A percentile compares a stretch with the other conserved stretches of the same genome.
These are phyloP conservation scores for Nemania sp. DNA, from an alignment of 2,329 filamentous ascomycete genomes.

Conservation along the genomic window DNA sequence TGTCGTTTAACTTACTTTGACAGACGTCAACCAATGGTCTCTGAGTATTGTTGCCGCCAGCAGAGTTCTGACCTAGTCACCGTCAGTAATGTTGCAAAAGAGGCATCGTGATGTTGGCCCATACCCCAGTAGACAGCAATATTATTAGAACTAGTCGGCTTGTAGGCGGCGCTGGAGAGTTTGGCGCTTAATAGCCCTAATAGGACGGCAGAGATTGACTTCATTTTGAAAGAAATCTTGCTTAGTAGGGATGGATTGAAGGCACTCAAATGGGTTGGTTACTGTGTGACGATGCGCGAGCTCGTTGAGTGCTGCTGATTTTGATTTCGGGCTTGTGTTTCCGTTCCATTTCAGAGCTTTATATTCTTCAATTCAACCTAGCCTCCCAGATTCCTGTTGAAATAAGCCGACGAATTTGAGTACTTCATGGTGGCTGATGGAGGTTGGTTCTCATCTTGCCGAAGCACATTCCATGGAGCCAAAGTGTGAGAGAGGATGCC, in stretches of 20 bases:
- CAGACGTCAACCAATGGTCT: slow-evolving; percentile 35
- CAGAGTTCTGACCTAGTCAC: slow-evolving; percentile 61
- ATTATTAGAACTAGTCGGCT: slow-evolving; percentile 48
- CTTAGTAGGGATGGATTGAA: no score
- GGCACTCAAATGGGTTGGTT: neutral
- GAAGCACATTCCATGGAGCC: neutral
- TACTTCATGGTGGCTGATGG: neutral
- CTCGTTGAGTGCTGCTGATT: neutral
- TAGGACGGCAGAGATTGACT: neutral
- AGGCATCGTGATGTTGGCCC: no score
- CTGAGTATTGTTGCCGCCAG: slow-evolving; percentile 3
- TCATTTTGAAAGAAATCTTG: no score
- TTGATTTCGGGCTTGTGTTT: no score
- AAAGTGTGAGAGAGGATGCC: neutral
- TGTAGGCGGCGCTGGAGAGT: slow-evolving; percentile 7
- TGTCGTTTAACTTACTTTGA: slow-evolving; percentile 56
- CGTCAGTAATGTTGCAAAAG: no score
- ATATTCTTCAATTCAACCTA: neutral
- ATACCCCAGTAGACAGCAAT: slow-evolving; percentile 69
- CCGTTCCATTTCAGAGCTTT: no score
- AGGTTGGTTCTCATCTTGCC: neutral
- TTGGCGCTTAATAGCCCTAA: neutral
- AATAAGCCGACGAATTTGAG: neutral
- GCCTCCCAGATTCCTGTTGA: neutral
- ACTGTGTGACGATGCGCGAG: neutral